Percentiles rank a stretch among this genome's conserved stretches.
Conservation (phyloP, 495 filamentous ascomycete genomes). For the Aspergillus ostianus region DNA sequence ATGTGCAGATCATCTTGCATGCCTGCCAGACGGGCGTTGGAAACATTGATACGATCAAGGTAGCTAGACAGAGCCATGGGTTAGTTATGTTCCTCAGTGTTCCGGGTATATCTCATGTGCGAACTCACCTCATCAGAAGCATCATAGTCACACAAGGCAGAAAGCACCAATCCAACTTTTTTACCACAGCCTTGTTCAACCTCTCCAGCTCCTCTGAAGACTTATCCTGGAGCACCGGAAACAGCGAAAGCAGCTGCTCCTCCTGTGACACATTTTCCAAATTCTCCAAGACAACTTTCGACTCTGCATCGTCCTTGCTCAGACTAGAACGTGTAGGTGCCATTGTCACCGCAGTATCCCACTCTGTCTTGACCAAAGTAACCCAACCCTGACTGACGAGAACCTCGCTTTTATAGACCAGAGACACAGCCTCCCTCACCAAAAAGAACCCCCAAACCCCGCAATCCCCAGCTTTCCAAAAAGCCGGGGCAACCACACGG, state of each 20-base stretch:
- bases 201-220: conserved; percentile 11
- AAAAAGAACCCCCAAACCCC: too few relatives aligned
- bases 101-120: too few relatives aligned
- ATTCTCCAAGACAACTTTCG: conserved; percentile 6
- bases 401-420: too few relatives aligned
- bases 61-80: conserved; percentile 3
- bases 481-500: too few relatives aligned
- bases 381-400: too few relatives aligned
- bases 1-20: conserved; percentile 15
- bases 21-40: conserved; percentile 13
- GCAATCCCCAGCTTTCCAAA: too few relatives aligned
- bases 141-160: conserved; percentile 13
- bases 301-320: conserved; percentile 1
- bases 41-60: conserved; percentile 20
- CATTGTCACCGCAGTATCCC: too few relatives aligned
- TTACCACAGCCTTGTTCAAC: conserved; percentile 13
- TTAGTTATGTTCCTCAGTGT: too few relatives aligned
- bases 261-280: neutral
- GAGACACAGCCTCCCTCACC: too few relatives aligned
- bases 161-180: conserved; percentile 13
- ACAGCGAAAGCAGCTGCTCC: conserved; percentile 4
- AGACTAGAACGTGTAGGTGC: too few relatives aligned
- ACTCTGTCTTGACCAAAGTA: too few relatives aligned
- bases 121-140: conserved; percentile 12
- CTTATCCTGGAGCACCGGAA: conserved; percentile 13